phyloP scores from a whole-genome alignment of 257 asterid species.

The Eustoma russellianum region DNA sequence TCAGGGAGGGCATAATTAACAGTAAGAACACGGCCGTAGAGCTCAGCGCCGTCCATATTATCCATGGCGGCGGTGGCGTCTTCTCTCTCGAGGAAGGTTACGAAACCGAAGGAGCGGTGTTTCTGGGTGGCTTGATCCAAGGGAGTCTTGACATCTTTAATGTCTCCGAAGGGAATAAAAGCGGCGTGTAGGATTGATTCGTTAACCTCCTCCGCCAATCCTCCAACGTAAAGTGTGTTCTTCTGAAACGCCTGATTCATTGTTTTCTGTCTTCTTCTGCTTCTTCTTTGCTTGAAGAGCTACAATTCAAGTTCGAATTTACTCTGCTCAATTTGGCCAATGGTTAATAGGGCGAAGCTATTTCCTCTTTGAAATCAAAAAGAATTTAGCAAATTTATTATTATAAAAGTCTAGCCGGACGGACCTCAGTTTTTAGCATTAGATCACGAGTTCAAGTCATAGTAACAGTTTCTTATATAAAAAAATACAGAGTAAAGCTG shows the following conservation, averaged over 20 bases:
- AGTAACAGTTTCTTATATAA: too few relatives aligned
- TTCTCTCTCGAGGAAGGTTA: slow-evolving; percentile 81
- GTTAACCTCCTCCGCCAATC: slow-evolving; percentile 88
- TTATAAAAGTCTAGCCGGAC: too few relatives aligned
- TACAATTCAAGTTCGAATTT: too few relatives aligned
- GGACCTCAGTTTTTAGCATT: too few relatives aligned
- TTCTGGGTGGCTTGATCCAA: slow-evolving; percentile 89
- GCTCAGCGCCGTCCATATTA: slow-evolving; percentile 98
- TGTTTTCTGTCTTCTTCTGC: background rate
- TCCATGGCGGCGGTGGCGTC: slow-evolving; percentile 98
- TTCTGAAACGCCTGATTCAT: slow-evolving; percentile 92
- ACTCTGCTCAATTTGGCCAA: too few relatives aligned
- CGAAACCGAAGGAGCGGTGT: slow-evolving; percentile 96
- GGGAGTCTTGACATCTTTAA: slow-evolving; percentile 94
- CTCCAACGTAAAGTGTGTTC: slow-evolving; percentile 92
- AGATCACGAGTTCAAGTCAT: too few relatives aligned
- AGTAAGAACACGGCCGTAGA: slow-evolving; percentile 87
- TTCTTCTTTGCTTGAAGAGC: too few relatives aligned
- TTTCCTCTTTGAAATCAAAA: too few relatives aligned
- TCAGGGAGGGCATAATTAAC: slow-evolving; percentile 96
- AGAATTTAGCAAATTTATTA: too few relatives aligned
- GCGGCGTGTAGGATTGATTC: slow-evolving; percentile 81
- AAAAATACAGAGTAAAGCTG: too few relatives aligned
- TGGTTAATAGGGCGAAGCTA: too few relatives aligned
- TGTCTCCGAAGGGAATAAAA: slow-evolving; percentile 88